Conservation (phyloP, 495 filamentous ascomycete genomes). For the Pyrenopolyporus hunteri region DNA sequence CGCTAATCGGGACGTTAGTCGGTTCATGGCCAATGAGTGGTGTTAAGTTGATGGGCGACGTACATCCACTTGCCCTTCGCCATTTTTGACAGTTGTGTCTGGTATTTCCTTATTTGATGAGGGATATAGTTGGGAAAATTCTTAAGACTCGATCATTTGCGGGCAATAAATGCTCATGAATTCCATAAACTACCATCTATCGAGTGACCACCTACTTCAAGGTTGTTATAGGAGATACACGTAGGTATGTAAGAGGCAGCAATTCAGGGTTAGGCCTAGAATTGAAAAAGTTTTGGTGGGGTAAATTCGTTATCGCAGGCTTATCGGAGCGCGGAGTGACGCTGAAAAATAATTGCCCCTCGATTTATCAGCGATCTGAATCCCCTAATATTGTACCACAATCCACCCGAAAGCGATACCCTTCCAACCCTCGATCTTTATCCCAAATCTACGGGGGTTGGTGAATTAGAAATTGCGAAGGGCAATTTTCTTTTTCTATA, state of each 20-base stretch:
- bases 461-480: no score
- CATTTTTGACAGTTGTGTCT: conserved; percentile 59
- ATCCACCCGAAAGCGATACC: conserved; percentile 14
- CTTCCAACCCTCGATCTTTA: no score
- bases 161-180: no score
- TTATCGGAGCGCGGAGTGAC: conserved; percentile 38
- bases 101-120: not conserved
- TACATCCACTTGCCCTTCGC: conserved; percentile 90
- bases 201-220: no score
- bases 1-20: conserved; percentile 56
- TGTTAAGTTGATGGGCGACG: conserved; percentile 42
- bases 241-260: not conserved
- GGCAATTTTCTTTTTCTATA: no score
- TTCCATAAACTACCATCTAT: no score
- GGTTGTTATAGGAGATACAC: no score
- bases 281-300: conserved; percentile 55
- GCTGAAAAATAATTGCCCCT: conserved; percentile 50
- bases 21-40: not conserved
- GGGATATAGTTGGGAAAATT: no score
- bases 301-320: conserved; percentile 39
- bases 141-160: no score
- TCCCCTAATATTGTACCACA: no score
- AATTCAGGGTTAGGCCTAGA: conserved; percentile 1
- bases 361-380: conserved; percentile 42
- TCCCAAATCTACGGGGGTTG: not conserved